Conservation (phyloP, 106 monocot genomes). For the Phalaenopsis aphrodite region DNA sequence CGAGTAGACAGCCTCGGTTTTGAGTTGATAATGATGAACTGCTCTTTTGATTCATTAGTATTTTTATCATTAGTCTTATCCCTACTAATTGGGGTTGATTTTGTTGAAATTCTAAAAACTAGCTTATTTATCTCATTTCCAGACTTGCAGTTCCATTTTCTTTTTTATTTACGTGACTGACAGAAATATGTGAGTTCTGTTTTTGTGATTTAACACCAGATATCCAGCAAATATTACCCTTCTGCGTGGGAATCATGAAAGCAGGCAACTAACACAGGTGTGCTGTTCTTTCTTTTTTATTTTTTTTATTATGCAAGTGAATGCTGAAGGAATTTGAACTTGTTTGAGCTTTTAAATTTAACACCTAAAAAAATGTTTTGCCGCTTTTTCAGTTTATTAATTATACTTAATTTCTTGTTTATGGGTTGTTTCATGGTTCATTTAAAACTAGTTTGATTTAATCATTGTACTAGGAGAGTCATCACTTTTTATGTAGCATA, state of each 20-base stretch:
- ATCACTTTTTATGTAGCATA: neutral
- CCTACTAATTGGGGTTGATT: neutral
- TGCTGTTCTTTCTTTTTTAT: neutral
- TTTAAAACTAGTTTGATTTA: neutral
- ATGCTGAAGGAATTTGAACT: neutral
- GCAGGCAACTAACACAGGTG: constrained; percentile 97
- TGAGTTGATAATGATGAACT: neutral
- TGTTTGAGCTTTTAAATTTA: neutral
- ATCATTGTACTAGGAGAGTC: neutral
- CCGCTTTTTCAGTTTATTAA: neutral
- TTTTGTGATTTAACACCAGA: constrained; percentile 26
- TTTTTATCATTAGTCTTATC: neutral
- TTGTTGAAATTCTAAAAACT: neutral
- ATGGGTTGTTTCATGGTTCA: neutral
- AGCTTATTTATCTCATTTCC: neutral
- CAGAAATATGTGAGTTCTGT: neutral
- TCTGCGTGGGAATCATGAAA: constrained; percentile 96
- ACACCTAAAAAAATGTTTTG: neutral
- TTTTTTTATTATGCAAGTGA: neutral
- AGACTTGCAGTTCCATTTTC: neutral
- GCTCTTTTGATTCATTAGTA: neutral
- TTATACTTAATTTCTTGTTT: neutral
- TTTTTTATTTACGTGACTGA: neutral
- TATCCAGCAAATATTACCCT: constrained; percentile 95
- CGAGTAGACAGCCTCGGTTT: neutral